Conservation (phyloP, 1,284 basidiomycete genomes). For the Agaricales sp. region DNA sequence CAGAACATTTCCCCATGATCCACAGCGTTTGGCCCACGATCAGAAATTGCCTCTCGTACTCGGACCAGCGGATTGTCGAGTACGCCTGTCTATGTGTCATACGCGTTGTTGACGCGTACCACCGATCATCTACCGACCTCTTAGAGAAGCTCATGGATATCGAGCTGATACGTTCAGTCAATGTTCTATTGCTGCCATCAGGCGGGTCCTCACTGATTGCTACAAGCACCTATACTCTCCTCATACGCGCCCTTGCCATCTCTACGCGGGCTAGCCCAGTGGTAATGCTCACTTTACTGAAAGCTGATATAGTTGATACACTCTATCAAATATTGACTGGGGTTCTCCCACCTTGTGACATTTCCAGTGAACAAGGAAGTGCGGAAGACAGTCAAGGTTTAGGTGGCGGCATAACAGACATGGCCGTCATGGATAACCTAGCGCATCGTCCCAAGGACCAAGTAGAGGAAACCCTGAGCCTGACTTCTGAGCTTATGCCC, state of each 20-base stretch:
- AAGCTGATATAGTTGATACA: conserved; percentile 85
- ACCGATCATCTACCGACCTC: conserved; percentile 74
- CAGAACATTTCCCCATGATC: conserved; percentile 83
- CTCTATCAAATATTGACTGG: conserved; percentile 91
- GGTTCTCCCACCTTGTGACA: conserved; percentile 62
- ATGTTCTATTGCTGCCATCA: conserved; percentile 75
- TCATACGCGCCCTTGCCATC: conserved; percentile 81
- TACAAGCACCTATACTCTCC: conserved; percentile 76
- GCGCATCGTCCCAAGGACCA: conserved; percentile 96
- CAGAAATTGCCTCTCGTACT: conserved; percentile 81
- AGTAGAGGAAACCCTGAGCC: conserved; percentile 82
- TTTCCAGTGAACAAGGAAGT: conserved; percentile 54
- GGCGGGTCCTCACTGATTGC: conserved; percentile 81
- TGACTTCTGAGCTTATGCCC: conserved; percentile 85
- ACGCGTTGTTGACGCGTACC: conserved; percentile 83
- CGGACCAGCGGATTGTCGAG: conserved; percentile 90
- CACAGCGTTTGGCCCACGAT: conserved; percentile 87
- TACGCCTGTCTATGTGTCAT: conserved; percentile 90
- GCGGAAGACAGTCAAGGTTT: conserved; percentile 59
- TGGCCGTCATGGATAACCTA: conserved; percentile 96
- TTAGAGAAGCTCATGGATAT: conserved; percentile 79
- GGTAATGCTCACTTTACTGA: conserved; percentile 76
- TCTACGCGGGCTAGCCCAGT: conserved; percentile 80
- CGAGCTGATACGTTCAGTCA: conserved; percentile 78
- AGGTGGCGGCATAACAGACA: conserved; percentile 81